phyloP scores from a whole-genome alignment of 768 basidiomycete species.

The Leccinum sublutescens region DNA sequence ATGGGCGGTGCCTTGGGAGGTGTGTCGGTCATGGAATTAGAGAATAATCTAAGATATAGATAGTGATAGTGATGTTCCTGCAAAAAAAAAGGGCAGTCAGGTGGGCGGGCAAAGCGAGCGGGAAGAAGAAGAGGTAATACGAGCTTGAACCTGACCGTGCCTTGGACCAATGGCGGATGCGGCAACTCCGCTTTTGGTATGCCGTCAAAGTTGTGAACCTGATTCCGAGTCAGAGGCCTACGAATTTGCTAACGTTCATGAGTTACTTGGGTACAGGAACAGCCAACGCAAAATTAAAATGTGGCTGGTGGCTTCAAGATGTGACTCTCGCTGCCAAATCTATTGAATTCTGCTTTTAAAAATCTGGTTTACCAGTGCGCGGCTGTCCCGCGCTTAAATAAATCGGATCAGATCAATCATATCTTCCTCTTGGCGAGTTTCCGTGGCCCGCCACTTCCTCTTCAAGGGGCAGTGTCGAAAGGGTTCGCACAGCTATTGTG shows the following conservation, averaged over 20 bases:
- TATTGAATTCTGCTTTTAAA: too few species aligned
- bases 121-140: constrained; percentile 5
- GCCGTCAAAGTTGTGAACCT: neutral
- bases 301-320: neutral
- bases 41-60: neutral
- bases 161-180: neutral
- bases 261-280: too few species aligned
- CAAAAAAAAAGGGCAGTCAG: neutral
- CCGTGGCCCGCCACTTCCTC: too few species aligned
- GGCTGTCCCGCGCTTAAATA: neutral
- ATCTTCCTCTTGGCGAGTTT: too few species aligned
- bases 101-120: constrained; percentile 5
- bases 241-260: too few species aligned
- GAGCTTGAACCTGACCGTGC: neutral
- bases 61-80: constrained; percentile 22
- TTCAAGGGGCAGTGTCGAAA: too few species aligned
- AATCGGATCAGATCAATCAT: too few species aligned
- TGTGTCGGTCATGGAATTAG: constrained; percentile 35
- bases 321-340: neutral
- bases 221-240: neutral
- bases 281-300: too few species aligned
- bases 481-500: too few species aligned
- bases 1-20: constrained; percentile 73
- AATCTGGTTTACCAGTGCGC: neutral
- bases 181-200: neutral